Percentiles rank a stretch among this genome's conserved stretches.
phyloP scores from a whole-genome alignment of 2,329 filamentous ascomycete genomes.

The Aspergillus sp. region DNA sequence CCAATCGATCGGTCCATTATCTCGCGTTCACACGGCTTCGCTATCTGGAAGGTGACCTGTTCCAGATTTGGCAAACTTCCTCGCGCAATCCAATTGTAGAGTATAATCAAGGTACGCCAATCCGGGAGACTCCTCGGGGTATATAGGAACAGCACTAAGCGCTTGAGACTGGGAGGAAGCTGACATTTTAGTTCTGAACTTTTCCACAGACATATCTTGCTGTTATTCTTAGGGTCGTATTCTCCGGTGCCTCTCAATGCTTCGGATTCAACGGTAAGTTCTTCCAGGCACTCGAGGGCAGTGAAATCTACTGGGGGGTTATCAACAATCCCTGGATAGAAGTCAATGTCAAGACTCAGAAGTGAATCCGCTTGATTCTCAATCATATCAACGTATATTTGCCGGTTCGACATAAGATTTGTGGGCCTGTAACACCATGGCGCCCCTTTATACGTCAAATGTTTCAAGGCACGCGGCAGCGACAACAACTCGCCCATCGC shows the following conservation, averaged over 20 bases:
- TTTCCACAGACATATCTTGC: background rate
- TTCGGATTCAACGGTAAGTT: constrained; percentile 7
- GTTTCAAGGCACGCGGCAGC: background rate
- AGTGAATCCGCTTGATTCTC: constrained; percentile 2
- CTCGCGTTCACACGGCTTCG: background rate
- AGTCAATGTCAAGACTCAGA: constrained; percentile 3
- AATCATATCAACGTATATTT: background rate
- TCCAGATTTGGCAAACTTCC: background rate
- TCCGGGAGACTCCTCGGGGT: background rate
- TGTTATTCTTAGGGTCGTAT: background rate
- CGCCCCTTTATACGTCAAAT: background rate
- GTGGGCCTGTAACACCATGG: background rate
- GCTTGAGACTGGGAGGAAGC: background rate
- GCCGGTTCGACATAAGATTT: background rate
- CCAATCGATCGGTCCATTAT: background rate
- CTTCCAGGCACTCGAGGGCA: background rate
- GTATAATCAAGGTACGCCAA: background rate
- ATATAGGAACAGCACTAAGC: background rate
- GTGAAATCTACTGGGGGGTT: constrained; percentile 3
- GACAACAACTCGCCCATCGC: background rate
- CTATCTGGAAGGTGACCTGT: background rate
- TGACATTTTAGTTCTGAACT: background rate
- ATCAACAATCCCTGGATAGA: background rate
- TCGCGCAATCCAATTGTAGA: background rate
- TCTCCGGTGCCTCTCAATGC: background rate